Percentiles rank a stretch among this genome's conserved stretches.
Conservation (phyloP, 2,329 filamentous ascomycete genomes). For the Cordyceps javanica region DNA sequence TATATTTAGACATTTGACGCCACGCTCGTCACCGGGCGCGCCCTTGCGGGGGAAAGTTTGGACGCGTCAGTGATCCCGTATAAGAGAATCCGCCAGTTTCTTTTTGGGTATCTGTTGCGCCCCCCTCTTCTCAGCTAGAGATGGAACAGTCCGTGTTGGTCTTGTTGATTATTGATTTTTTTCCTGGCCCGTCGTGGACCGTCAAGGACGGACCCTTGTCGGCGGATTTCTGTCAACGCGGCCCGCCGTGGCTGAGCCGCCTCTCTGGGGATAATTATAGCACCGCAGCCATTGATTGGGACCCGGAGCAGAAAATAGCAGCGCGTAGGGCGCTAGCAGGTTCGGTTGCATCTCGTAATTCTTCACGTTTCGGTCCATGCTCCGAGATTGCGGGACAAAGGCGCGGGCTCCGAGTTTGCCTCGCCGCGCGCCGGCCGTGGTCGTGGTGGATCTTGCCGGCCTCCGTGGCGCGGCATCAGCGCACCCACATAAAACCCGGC, state of each 20-base stretch:
- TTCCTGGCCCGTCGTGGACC: background rate
- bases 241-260: background rate
- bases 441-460: background rate
- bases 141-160: background rate
- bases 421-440: background rate
- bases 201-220: background rate
- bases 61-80: background rate
- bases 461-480: background rate
- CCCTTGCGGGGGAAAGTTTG: background rate
- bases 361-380: too few relatives aligned
- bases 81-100: background rate
- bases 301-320: background rate
- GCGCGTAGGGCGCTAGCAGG: too few relatives aligned
- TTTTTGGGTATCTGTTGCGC: too few relatives aligned
- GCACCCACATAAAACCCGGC: background rate
- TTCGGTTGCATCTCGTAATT: too few relatives aligned
- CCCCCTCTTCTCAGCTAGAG: too few relatives aligned
- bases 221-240: background rate
- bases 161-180: background rate
- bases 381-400: background rate
- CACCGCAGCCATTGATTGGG: background rate
- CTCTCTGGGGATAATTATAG: background rate
- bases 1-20: too few relatives aligned
- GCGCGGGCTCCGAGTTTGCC: background rate
- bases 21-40: background rate